Base-by-base conservation (phyloP, 148 eudicot species). In the Arbutus unedo region DNA sequence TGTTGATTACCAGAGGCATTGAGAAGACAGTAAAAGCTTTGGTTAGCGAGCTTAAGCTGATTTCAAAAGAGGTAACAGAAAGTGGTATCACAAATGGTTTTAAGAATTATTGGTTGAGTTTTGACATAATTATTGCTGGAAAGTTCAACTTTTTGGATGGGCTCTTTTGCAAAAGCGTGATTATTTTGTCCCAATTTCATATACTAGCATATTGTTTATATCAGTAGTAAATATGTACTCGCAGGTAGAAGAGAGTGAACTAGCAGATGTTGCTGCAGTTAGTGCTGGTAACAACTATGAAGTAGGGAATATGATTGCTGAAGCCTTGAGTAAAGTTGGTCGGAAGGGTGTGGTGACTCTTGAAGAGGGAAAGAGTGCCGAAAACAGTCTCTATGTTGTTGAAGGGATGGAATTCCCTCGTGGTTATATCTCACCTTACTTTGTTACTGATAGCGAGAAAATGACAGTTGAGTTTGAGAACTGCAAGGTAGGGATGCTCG, bases 261-360 rank as follows among this genome's bases (percentile, higher is more conserved):
- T 96, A 48, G 94, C 98, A 53, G 99, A 96, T 84, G 98, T 96
- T 41, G 99, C 99, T 66, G 93, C 99, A 82, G 99, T 96, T 74
- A 96, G 99, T 93, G 99, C 99, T 59, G 99, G 99, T 13, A 96
- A 96, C 91, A 96, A 96, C 86, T 78, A 87, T 64, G 99, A 96
- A 87, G 91, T 89, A 8, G 98, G 99, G 75, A 89, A 91, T 74
- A 97, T 97, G 99, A 92, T 94, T 77, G 97, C 99, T 60, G 97
- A 94, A 82, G 99, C 99, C 85, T 87, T 97, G 93, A 86, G 88
- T 81, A 97, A 90, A 85, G 99, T 97, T 55, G 99, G 99, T 21
- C 86, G 99, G 25, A 92, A 93, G 85, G 98, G 99, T 86, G 93
- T 97, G 75, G 99, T 97, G 80, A 97, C 99, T 75, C 95, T 97